These are phyloP conservation scores for Pseudozyma hubeiensis DNA, from an alignment of 1,284 basidiomycete species.

Conservation along the genomic window DNA sequence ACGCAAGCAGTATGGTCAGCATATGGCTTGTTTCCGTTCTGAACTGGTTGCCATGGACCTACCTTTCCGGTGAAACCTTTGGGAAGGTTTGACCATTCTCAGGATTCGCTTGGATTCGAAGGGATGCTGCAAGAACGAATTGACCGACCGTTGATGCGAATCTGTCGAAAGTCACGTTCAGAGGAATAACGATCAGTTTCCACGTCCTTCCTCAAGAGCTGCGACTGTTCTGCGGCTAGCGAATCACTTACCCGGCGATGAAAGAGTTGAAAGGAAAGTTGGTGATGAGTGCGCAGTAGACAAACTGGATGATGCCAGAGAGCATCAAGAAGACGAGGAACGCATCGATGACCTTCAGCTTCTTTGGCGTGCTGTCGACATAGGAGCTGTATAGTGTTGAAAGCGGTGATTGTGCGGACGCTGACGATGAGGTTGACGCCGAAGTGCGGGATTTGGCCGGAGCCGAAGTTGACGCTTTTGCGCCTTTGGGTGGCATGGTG, in stretches of 20 bases:
- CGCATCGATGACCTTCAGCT: constrained; percentile 91
- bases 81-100: constrained; percentile 74
- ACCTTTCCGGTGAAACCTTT: constrained; percentile 91
- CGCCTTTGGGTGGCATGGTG: constrained; percentile 40
- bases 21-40: not conserved
- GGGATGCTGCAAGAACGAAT: constrained; percentile 91
- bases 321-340: constrained; percentile 93
- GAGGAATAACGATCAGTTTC: not conserved
- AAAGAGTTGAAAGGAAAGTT: constrained; percentile 98
- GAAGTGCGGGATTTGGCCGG: constrained; percentile 22
- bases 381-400: constrained; percentile 79
- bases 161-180: constrained; percentile 72
- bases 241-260: constrained; percentile 81
- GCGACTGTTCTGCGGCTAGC: not conserved
- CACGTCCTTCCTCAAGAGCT: not conserved
- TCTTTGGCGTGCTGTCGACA: constrained; percentile 79
- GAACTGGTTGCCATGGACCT: constrained; percentile 46
- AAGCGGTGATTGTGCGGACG: constrained; percentile 26
- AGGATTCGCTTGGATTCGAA: constrained; percentile 91
- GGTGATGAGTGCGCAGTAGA: constrained; percentile 89
- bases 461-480: constrained; percentile 21
- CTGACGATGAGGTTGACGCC: constrained; percentile 17
- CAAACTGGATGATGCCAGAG: constrained; percentile 88
- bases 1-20: constrained; percentile 24
- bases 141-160: constrained; percentile 94